Base-by-base conservation (phyloP, 768 basidiomycete genomes). In the Myochromella boudieri region DNA sequence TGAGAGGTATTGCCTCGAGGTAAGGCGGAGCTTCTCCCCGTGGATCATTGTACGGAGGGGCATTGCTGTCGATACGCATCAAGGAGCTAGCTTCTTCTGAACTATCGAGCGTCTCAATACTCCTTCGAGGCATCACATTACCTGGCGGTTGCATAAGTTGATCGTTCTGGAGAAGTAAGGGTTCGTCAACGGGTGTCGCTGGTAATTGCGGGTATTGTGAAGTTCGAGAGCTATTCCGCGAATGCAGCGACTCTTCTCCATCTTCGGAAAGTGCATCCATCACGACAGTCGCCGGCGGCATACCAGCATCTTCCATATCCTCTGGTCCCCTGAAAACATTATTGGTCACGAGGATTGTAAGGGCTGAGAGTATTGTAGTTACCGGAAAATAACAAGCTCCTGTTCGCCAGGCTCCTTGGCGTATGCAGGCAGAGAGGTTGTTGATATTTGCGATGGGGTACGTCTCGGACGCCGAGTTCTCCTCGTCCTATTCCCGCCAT, bases 341-440 rank as follows among this genome's bases (percentile, higher is more conserved):
- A 20, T 24, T 24, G 21, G 20, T 37, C 12, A 48, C 26, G 46
- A 29, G 11, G 25, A 33, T 15, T 37, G n/a, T 11, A 24, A 6
- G 22, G 4, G 18, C 21, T 28, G 14, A 48, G 24, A 25, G 25
- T 3, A 33, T 17, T 7, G 29, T 21, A 58, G 65, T 48, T 42
- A 77, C 72, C 76, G 69, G 44, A 72, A 68, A 42, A 92, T 80
- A 4, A 92, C 90, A 22, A 92, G 72, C 61, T 92, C 90, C 29
- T 84, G 73, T 38, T 90, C 90, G 12, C 88, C 89, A 0, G 90
- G 87, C 50, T 92, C 89, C 65, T 90, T 90, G 69, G 80, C 87
- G 55, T 92, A 92, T 22, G 75, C 79, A 4, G 90, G 90, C 24
- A 92, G 62, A 4, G 85, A 89, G 22, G 76, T 80, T 6, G 87